Percentiles rank a stretch among this genome's conserved stretches.
phyloP scores from a whole-genome alignment of 179 eudicot genomes.

The Dionaea muscipula region DNA sequence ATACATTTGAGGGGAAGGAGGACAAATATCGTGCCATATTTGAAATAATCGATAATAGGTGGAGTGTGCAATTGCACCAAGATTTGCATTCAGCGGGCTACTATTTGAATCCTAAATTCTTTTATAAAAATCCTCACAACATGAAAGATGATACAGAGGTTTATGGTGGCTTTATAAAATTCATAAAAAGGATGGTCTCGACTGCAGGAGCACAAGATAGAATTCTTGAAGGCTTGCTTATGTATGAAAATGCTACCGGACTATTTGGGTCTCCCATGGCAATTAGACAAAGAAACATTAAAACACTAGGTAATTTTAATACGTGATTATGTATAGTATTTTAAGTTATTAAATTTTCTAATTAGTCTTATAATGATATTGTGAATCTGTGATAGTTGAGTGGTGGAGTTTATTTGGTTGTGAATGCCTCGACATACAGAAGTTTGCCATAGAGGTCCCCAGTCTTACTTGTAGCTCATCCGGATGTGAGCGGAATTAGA shows the following conservation, averaged over 20 bases:
- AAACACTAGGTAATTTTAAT: too few species aligned
- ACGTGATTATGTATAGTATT: too few species aligned
- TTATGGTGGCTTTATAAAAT: constrained; percentile 1
- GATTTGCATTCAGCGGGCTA: constrained; percentile 10
- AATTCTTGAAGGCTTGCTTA: background rate
- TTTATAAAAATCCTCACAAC: background rate
- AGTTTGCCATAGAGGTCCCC: constrained; percentile 3
- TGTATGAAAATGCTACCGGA: background rate
- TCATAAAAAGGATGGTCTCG: constrained; percentile 1
- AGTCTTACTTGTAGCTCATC: constrained; percentile 5
- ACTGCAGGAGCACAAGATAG: background rate
- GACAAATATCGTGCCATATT: background rate
- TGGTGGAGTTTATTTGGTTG: constrained; percentile 1
- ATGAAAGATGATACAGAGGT: background rate
- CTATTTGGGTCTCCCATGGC: background rate
- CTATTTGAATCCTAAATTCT: constrained; percentile 6
- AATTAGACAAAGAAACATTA: too few species aligned
- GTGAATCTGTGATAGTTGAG: too few species aligned
- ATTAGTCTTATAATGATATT: too few species aligned
- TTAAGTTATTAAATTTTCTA: too few species aligned
- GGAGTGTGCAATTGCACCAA: constrained; percentile 6
- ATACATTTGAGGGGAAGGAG: background rate
- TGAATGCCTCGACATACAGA: background rate
- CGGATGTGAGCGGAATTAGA: constrained; percentile 6
- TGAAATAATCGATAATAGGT: constrained; percentile 8